These are phyloP conservation scores for Podila clonocystis DNA, from an alignment of 192 early-diverging fungal genomes.

Conservation along the genomic window DNA sequence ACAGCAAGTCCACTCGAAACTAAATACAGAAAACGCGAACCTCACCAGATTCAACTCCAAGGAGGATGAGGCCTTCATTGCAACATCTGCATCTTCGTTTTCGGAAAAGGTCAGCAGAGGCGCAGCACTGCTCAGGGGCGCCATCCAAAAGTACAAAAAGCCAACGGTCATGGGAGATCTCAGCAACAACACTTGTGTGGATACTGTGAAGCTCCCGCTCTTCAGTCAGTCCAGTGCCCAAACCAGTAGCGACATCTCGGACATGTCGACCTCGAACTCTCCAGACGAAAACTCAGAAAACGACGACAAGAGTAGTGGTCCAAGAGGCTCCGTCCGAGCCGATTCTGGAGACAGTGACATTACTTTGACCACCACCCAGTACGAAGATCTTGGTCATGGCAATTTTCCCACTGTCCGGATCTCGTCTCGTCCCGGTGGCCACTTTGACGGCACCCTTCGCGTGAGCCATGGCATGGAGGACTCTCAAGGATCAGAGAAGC, in stretches of 20 bases:
- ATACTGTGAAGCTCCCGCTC: neutral
- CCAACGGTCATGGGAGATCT: neutral
- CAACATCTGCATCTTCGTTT: neutral
- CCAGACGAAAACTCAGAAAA: neutral
- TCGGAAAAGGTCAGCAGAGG: slow-evolving; percentile 26
- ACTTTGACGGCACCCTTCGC: slow-evolving; percentile 36
- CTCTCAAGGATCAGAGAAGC: neutral
- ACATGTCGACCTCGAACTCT: neutral
- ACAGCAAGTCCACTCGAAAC: neutral
- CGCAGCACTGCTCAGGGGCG: slow-evolving; percentile 18
- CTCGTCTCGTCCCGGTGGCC: slow-evolving; percentile 35
- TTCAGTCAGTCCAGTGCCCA: neutral
- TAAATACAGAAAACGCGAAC: too few species aligned
- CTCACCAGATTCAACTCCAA: neutral
- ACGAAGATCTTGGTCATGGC: slow-evolving; percentile 17
- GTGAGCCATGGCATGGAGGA: slow-evolving; percentile 21
- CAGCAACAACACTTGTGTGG: neutral
- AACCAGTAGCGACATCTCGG: neutral
- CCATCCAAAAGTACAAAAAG: slow-evolving; percentile 13
- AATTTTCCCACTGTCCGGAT: slow-evolving; percentile 18
- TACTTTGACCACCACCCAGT: neutral
- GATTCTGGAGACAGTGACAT: slow-evolving; percentile 1
- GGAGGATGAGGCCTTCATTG: neutral
- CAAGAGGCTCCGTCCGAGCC: neutral
- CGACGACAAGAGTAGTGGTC: neutral